phyloP scores from a whole-genome alignment of 768 basidiomycete species.

The Lactarius indigo region DNA sequence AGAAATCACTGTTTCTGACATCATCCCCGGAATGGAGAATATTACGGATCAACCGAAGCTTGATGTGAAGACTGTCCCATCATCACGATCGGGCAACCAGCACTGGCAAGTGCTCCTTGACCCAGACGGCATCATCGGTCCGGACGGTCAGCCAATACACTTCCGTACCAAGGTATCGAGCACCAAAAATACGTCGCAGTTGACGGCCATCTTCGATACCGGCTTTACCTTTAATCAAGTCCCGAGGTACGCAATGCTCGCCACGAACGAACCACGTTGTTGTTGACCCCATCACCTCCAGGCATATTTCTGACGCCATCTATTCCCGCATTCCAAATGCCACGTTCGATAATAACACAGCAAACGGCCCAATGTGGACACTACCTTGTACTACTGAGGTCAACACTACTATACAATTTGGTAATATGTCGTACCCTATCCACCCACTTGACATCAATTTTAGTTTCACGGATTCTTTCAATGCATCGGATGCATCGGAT shows the following conservation, averaged over 20 bases:
- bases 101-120: conserved; percentile 68
- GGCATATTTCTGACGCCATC: conserved; percentile 54
- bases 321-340: conserved; percentile 56
- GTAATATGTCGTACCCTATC: conserved; percentile 52
- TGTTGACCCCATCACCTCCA: conserved; percentile 27
- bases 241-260: conserved; percentile 38
- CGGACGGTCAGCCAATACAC: conserved; percentile 49
- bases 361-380: conserved; percentile 50
- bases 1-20: conserved; percentile 59
- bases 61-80: conserved; percentile 41
- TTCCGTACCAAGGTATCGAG: conserved; percentile 43
- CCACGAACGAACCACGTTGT: conserved; percentile 12
- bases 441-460: conserved; percentile 61
- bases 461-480: conserved; percentile 18
- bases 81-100: conserved; percentile 40
- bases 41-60: conserved; percentile 52
- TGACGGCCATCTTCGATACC: conserved; percentile 63
- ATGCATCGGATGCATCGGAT: conserved; percentile 30
- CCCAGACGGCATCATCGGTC: conserved; percentile 56
- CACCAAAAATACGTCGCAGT: conserved; percentile 42
- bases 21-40: conserved; percentile 45
- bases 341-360: conserved; percentile 39
- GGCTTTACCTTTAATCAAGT: conserved; percentile 69
- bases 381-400: conserved; percentile 62
- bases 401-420: conserved; percentile 63